A percentile compares a stretch with the other conserved stretches of the same genome.
phyloP scores from a whole-genome alignment of 441 rosid species.

The Syzygium syzygioides region DNA sequence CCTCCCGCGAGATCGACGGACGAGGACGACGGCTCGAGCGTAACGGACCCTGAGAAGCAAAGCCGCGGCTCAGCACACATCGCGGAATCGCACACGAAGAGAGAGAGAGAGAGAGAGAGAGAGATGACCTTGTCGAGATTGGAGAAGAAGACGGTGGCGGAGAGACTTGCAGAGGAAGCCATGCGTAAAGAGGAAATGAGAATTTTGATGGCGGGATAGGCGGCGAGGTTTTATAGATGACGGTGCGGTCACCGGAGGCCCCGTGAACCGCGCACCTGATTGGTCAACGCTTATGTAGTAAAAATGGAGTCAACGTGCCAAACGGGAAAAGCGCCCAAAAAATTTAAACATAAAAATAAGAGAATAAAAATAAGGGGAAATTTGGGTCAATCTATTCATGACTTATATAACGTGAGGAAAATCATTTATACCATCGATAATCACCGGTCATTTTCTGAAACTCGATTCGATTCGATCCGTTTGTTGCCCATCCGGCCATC shows the following conservation, averaged over 20 bases:
- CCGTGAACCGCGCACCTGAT: background rate
- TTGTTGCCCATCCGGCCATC: background rate
- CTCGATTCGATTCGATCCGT: background rate
- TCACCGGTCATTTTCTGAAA: background rate
- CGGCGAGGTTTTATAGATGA: no score
- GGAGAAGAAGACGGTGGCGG: background rate
- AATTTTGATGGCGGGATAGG: fast-evolving
- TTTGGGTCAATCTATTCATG: background rate
- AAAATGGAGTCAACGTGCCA: background rate
- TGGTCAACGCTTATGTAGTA: background rate
- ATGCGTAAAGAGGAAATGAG: background rate
- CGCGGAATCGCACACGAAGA: background rate
- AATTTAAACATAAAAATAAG: background rate
- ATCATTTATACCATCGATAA: background rate
- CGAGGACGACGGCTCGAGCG: background rate
- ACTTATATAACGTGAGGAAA: background rate
- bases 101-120: background rate
- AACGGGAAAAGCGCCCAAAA: fast-evolving
- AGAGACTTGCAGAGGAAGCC: background rate
- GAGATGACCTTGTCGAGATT: background rate
- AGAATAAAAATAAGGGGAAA: background rate
- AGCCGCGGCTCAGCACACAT: background rate
- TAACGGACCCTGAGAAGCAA: background rate
- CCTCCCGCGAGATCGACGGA: background rate
- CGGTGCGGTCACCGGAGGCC: background rate